These are phyloP conservation scores for Alternaria ventricosa DNA, from an alignment of 2,329 filamentous ascomycete genomes.

Conservation along the genomic window DNA sequence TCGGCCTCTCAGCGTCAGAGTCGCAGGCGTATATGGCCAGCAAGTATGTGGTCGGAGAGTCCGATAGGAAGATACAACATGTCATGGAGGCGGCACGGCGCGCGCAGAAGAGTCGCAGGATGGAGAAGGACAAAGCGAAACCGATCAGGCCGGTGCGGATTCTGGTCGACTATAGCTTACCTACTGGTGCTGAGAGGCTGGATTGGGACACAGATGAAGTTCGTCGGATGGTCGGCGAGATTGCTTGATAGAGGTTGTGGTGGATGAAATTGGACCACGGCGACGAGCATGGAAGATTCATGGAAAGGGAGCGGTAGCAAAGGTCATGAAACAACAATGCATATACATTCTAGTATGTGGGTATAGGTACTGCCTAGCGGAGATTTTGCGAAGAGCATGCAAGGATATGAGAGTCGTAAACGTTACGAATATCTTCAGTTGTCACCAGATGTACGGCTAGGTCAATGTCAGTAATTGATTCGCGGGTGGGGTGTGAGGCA, in stretches of 20 bases:
- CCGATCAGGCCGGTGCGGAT: neutral
- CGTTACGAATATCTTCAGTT: neutral
- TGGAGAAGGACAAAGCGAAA: neutral
- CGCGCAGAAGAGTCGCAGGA: neutral
- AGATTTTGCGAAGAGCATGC: constrained; percentile 2
- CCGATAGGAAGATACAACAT: neutral
- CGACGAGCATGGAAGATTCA: neutral
- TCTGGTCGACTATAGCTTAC: constrained; percentile 18
- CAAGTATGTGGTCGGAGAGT: neutral
- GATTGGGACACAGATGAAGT: constrained; percentile 37
- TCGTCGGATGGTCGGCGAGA: constrained; percentile 29
- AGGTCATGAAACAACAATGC: neutral
- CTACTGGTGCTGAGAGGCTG: constrained; percentile 21
- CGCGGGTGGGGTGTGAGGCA: neutral
- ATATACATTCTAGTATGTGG: constrained; percentile 21
- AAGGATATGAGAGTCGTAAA: neutral
- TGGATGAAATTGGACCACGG: neutral
- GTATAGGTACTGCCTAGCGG: constrained; percentile 25
- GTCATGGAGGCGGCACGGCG: neutral
- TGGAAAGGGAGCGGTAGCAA: neutral
- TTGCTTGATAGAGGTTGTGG: constrained; percentile 2
- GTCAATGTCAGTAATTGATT: constrained; percentile 2
- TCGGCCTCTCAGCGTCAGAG: neutral
- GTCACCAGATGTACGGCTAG: constrained; percentile 42
- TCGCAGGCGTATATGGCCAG: neutral